phyloP scores from a whole-genome alignment of 202 grass and related monocot genomes.

The Cymbopogon flexuosus region DNA sequence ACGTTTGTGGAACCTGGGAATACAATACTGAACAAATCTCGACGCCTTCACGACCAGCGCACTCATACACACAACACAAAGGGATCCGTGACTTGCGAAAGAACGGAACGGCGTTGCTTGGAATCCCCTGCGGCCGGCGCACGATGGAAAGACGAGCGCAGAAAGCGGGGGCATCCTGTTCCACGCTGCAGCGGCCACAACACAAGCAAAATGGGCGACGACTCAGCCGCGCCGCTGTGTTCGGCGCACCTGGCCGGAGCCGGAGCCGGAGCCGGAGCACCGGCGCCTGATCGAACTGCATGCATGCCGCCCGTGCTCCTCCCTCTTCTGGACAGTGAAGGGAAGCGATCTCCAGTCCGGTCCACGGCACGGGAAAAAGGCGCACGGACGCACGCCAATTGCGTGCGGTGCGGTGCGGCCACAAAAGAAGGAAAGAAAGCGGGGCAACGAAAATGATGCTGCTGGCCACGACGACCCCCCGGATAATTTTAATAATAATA shows the following conservation, averaged over 20 bases:
- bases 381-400: background rate
- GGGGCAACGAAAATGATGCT: background rate
- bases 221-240: background rate
- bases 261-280: background rate
- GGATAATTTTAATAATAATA: background rate
- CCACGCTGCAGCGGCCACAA: background rate
- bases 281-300: background rate
- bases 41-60: background rate
- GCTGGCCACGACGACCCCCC: background rate
- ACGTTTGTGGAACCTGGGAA: background rate
- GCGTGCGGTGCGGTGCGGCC: background rate
- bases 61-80: too few species aligned
- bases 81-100: background rate
- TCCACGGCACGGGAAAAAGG: background rate
- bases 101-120: background rate
- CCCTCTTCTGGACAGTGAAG: too few species aligned
- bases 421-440: background rate
- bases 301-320: too few species aligned
- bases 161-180: constrained; percentile 20
- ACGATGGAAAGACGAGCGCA: constrained; percentile 7
- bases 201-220: background rate
- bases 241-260: background rate
- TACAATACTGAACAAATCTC: too few species aligned
- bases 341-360: background rate
- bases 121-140: background rate